Evolutionary conservation across 2,329 filamentous ascomycete genomes (phyloP).

Genomic region (Aspergillus carbonarius): DNA sequence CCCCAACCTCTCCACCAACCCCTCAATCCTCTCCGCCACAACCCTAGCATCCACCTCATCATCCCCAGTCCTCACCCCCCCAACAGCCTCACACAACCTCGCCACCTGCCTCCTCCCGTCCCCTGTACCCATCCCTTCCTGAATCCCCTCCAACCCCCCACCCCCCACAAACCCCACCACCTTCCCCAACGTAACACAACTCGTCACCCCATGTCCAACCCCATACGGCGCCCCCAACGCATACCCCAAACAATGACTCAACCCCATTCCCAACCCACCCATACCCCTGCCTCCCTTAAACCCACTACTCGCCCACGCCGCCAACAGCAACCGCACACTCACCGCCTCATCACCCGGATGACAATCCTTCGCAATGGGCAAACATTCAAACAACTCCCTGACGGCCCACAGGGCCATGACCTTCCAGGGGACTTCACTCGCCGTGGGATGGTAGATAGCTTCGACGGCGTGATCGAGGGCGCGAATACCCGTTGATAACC

Average conservation of each 20-base stretch:
- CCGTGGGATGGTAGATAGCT: neutral
- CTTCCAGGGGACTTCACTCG: constrained; percentile 2
- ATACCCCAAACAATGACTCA: constrained; percentile 3
- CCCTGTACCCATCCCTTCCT: too few relatives aligned
- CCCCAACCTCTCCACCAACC: neutral
- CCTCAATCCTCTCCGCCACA: constrained; percentile 3
- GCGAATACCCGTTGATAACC: constrained; percentile 3
- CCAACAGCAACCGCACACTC: neutral
- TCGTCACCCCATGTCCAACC: constrained; percentile 8
- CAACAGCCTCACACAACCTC: neutral
- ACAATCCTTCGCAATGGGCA: neutral
- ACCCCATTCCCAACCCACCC: neutral
- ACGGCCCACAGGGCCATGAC: neutral
- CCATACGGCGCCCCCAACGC: constrained; percentile 8
- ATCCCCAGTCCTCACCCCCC: neutral
- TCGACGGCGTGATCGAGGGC: constrained; percentile 9
- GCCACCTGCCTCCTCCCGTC: neutral
- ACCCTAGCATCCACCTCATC: neutral
- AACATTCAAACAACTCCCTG: neutral
- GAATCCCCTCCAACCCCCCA: neutral
- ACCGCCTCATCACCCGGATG: neutral
- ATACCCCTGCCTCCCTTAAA: neutral
- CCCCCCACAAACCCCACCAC: constrained; percentile 5
- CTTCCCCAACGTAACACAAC: constrained; percentile 6
- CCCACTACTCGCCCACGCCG: neutral